phyloP scores from a whole-genome alignment of 768 basidiomycete species.

The Leccinum imitatum region DNA sequence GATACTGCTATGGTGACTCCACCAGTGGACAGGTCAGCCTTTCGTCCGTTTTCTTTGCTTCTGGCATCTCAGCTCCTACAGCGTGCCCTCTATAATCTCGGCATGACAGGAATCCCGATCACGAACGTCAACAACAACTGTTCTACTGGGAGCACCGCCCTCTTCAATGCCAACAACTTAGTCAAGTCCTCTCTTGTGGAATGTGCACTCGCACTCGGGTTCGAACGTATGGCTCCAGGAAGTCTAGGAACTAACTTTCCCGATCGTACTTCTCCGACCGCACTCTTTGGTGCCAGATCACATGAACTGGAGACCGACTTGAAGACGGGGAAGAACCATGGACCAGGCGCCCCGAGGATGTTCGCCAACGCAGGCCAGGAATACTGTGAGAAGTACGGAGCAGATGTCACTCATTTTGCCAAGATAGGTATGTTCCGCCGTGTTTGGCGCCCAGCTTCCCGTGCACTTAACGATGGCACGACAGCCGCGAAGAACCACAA shows the following conservation, averaged over 20 bases:
- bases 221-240: conserved; percentile 81
- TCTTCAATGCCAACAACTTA: conserved; percentile 69
- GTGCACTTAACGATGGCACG: background rate
- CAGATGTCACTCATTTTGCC: conserved; percentile 63
- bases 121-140: conserved; percentile 89
- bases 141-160: conserved; percentile 76
- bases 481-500: conserved; percentile 81
- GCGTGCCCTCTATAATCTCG: conserved; percentile 80
- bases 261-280: conserved; percentile 47
- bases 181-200: conserved; percentile 70
- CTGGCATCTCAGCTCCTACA: conserved; percentile 25
- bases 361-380: conserved; percentile 75
- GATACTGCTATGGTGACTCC: conserved; percentile 80
- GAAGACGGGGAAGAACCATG: conserved; percentile 55
- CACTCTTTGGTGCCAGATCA: conserved; percentile 43
- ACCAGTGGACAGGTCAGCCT: conserved; percentile 67
- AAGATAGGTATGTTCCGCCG: conserved; percentile 59
- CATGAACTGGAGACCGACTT: conserved; percentile 48
- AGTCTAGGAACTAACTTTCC: conserved; percentile 67
- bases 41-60: background rate
- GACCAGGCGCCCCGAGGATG: conserved; percentile 69
- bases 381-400: conserved; percentile 76
- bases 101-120: conserved; percentile 81
- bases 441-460: background rate
- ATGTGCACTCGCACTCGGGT: conserved; percentile 80